phyloP scores from a whole-genome alignment of 345 rosid species.

The Salix koriyanagi region DNA sequence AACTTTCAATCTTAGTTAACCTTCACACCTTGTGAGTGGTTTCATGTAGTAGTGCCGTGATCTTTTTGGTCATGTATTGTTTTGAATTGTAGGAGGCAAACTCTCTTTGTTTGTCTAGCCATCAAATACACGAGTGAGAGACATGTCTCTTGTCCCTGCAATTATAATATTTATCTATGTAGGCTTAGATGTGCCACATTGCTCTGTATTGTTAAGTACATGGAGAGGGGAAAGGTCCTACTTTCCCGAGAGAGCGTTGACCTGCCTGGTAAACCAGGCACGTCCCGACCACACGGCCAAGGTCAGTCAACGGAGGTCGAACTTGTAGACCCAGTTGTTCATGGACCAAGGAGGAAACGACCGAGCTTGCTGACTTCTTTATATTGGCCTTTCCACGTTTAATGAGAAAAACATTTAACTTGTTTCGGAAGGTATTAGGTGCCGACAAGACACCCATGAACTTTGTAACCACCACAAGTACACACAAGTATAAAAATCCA shows the following conservation, averaged over 20 bases:
- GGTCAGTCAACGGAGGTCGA: background rate
- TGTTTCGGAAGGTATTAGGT: background rate
- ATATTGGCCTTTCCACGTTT: background rate
- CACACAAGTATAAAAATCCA: background rate
- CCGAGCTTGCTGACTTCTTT: background rate
- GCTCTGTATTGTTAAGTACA: background rate
- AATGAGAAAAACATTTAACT: background rate
- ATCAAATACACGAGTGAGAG: constrained; percentile 34
- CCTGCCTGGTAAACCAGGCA: background rate
- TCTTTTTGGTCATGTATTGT: constrained; percentile 27
- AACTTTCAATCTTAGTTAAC: background rate
- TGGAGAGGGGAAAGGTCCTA: too few species aligned
- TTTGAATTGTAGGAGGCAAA: constrained; percentile 35
- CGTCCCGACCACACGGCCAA: background rate
- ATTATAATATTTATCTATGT: constrained; percentile 7
- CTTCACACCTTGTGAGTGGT: constrained; percentile 12
- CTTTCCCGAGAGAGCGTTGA: too few species aligned
- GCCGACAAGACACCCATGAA: background rate
- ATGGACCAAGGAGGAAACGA: background rate
- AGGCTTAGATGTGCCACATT: constrained; percentile 4
- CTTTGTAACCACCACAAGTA: background rate
- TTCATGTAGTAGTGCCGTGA: constrained; percentile 15
- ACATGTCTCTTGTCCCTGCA: constrained; percentile 2
- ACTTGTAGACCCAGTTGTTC: background rate
- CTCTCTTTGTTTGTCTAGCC: constrained; percentile 50